A percentile compares a stretch with the other conserved stretches of the same genome.
Conservation (phyloP, 1,139 yeast genomes). For the Protomyces inundatus region DNA sequence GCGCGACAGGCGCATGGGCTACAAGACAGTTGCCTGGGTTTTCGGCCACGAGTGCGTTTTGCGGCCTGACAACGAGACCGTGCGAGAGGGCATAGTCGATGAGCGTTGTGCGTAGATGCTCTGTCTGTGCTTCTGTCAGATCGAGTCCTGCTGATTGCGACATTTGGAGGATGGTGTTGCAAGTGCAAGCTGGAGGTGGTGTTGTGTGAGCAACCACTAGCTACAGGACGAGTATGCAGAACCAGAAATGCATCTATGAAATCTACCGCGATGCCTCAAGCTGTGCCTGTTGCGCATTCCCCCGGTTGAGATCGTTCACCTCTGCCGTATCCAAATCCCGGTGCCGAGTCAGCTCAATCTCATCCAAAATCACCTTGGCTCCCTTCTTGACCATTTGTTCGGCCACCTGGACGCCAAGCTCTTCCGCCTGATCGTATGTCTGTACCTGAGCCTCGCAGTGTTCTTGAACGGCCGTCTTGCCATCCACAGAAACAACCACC, state of each 20-base stretch:
- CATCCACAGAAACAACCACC: conserved; percentile 81
- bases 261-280: not conserved
- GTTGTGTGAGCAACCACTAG: not conserved
- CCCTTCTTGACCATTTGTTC: conserved; percentile 63
- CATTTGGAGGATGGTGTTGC: too few relatives aligned
- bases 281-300: not conserved
- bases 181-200: too few relatives aligned
- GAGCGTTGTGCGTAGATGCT: conserved; percentile 22
- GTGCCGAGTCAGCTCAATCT: conserved; percentile 47
- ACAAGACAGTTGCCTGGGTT: conserved; percentile 34
- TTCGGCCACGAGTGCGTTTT: conserved; percentile 28
- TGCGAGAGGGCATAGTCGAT: conserved; percentile 33
- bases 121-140: not conserved
- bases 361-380: conserved; percentile 75
- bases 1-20: conserved; percentile 74
- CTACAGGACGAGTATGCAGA: too few relatives aligned
- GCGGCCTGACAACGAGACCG: conserved; percentile 32
- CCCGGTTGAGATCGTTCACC: not conserved
- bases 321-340: conserved; percentile 14
- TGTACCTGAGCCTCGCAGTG: conserved; percentile 40
- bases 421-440: conserved; percentile 60
- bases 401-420: conserved; percentile 68
- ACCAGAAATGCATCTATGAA: not conserved
- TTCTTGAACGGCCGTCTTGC: conserved; percentile 60
- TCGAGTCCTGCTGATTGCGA: not conserved